Evolutionary conservation across 208 protist species (phyloP), one percentile per base, ranked within the genome.

Genomic region (Spironucleus salmonicida): DNA sequence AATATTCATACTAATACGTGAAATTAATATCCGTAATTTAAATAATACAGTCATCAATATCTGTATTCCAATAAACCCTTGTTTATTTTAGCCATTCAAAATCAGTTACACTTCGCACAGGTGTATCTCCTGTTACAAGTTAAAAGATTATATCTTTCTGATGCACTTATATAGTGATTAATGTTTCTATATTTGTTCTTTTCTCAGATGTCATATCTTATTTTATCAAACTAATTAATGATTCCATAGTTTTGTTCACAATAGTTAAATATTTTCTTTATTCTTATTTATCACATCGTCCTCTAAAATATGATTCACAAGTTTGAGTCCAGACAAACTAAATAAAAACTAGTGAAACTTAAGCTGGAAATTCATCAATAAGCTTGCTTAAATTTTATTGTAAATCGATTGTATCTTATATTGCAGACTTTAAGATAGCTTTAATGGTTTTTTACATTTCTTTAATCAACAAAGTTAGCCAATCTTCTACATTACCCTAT

Each of bases 1-100:
- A 87, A 82, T 97, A 98, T 83, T 98, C 94, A 82, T 96, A 96
- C 35, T 91, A 92, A 86, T 95, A 96, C 23, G 88, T 83, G 80
- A 96, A 95, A 11, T 84, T 79, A 62, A 91, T 90, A 82, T 75
- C 61, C 15, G 79, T 80, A 83, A 97, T 95, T 49, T 87, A 82
- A 71, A 94, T 94, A 49, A 84, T 88, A 78, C 87, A 94, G 39
- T 92, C 90, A 57, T 89, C 80, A 15, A 75, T 61, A 30, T 91
- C 88, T 19, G 38, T 23, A 30, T 77, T 34, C 87, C 88, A 92
- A 74, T 91, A 90, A 77, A 83, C 87, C 40, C 88, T 78, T 15
- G 85, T 80, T 75, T 89, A 86, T 76, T 88, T 89, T 26, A 84
- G 76, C 88, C 89, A 92, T 9, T 90, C 85, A 75, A 89, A 91